Evolutionary conservation across 768 basidiomycete genomes (phyloP).

Genomic region (Kwoniella pini): DNA sequence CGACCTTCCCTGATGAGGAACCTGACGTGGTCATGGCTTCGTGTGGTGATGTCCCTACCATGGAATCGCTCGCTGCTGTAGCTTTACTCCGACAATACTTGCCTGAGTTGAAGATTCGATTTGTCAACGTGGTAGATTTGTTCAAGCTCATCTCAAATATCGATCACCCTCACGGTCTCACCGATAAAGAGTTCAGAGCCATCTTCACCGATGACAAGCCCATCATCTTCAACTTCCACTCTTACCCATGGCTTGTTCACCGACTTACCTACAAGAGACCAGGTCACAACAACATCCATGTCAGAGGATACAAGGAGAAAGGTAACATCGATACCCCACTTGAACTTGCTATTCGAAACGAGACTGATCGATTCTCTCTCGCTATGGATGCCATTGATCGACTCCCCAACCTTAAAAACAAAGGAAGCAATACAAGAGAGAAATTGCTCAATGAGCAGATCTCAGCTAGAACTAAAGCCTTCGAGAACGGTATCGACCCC

Average conservation of each 20-base stretch:
- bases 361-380: conserved; percentile 39
- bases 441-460: conserved; percentile 44
- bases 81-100: conserved; percentile 67
- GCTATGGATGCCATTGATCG: conserved; percentile 51
- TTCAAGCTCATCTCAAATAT: conserved; percentile 73
- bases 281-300: conserved; percentile 34
- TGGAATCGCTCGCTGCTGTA: conserved; percentile 83
- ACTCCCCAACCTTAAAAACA: conserved; percentile 36
- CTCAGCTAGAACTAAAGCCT: conserved; percentile 38
- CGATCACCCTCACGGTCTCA: conserved; percentile 54
- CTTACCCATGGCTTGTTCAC: conserved; percentile 57
- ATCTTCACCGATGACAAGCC: conserved; percentile 51
- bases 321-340: conserved; percentile 50
- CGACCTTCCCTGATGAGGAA: conserved; percentile 63
- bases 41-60: conserved; percentile 78
- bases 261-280: conserved; percentile 44
- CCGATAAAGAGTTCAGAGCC: conserved; percentile 32
- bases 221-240: conserved; percentile 80
- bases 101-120: conserved; percentile 66
- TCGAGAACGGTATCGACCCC: conserved; percentile 47
- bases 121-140: conserved; percentile 85
- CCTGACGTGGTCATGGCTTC: conserved; percentile 70
- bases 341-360: conserved; percentile 37
- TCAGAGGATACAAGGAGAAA: conserved; percentile 46
- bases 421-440: conserved; percentile 39